These are phyloP conservation scores for Starmerella tilneyi DNA, from an alignment of 805 yeast genomes.

Conservation along the genomic window DNA sequence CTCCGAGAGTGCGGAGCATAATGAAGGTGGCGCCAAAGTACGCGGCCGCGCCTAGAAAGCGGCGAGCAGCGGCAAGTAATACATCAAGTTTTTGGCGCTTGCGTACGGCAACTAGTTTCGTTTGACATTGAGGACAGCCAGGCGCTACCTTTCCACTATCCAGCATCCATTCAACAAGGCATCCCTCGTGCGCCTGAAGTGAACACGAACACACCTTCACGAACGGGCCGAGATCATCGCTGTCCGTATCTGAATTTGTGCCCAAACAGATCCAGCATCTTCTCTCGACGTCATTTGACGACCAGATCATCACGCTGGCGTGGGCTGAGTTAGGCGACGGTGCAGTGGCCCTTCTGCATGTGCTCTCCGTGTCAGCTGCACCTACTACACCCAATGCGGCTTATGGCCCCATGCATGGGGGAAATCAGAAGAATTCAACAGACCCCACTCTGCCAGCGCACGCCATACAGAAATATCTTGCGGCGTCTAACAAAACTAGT, in stretches of 20 bases:
- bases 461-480: too few relatives aligned
- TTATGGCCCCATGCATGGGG: too few relatives aligned
- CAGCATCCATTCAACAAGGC: background rate
- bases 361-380: too few relatives aligned
- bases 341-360: too few relatives aligned
- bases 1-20: background rate
- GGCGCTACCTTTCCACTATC: background rate
- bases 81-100: background rate
- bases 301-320: too few relatives aligned
- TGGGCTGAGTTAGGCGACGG: background rate
- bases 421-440: too few relatives aligned
- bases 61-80: background rate
- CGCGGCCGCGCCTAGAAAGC: background rate
- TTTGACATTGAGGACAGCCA: conserved; percentile 2
- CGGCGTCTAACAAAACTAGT: too few relatives aligned
- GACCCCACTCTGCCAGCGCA: too few relatives aligned
- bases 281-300: too few relatives aligned
- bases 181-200: background rate
- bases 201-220: conserved; percentile 4
- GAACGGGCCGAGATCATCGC: background rate
- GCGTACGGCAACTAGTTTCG: background rate
- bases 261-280: conserved; percentile 5
- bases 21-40: background rate
- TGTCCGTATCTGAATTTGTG: background rate
- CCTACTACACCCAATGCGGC: too few relatives aligned